These are phyloP conservation scores for Parascedosporium putredinis DNA, from an alignment of 2,329 filamentous ascomycete species.

Conservation along the genomic window DNA sequence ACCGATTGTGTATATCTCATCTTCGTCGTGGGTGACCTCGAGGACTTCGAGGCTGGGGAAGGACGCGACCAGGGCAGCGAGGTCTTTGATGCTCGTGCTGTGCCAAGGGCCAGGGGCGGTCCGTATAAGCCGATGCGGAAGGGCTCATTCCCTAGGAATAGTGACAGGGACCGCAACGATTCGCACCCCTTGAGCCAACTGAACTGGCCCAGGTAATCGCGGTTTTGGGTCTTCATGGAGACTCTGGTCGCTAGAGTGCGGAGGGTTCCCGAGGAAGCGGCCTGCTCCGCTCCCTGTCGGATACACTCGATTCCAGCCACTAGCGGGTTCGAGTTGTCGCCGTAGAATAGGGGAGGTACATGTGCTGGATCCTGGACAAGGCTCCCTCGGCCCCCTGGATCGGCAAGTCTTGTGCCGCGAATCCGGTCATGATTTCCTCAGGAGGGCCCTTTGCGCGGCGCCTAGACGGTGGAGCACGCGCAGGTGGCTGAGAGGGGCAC, in stretches of 20 bases:
- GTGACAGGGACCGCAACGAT: constrained; percentile 23
- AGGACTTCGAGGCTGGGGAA: constrained; percentile 26
- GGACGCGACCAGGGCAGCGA: constrained; percentile 23
- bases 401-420: neutral
- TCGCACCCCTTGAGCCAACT: constrained; percentile 24
- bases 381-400: neutral
- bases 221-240: constrained; percentile 17
- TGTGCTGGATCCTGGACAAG: neutral
- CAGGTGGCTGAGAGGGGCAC: constrained; percentile 13
- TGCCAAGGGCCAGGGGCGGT: neutral
- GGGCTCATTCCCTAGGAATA: constrained; percentile 18
- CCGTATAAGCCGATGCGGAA: neutral
- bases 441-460: constrained; percentile 9
- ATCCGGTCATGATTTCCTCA: neutral
- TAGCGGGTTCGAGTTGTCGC: constrained; percentile 4
- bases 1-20: constrained; percentile 19
- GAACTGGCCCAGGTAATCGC: constrained; percentile 20
- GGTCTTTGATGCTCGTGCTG: neutral
- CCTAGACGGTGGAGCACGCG: constrained; percentile 8
- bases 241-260: constrained; percentile 26
- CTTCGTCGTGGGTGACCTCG: constrained; percentile 20
- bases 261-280: constrained; percentile 19
- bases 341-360: constrained; percentile 6
- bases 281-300: constrained; percentile 12
- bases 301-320: neutral